Percentiles rank a stretch among this genome's conserved stretches.
These are phyloP conservation scores for Russula earlei DNA, from an alignment of 768 basidiomycete genomes.

Conservation along the genomic window DNA sequence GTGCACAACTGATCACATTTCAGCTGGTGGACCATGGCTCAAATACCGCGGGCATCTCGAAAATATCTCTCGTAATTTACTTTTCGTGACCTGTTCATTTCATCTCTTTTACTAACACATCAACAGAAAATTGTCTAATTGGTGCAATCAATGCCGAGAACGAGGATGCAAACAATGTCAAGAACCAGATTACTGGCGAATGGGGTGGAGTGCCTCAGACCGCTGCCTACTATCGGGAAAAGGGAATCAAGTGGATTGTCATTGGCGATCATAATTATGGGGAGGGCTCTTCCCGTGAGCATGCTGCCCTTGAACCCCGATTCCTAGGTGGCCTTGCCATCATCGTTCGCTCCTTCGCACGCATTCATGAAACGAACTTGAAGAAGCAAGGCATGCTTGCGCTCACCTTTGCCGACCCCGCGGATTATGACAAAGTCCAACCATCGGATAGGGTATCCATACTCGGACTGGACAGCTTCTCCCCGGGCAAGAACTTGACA, in stretches of 20 bases:
- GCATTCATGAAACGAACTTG: conserved; percentile 96
- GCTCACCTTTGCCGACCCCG: conserved; percentile 83
- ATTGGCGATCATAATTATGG: conserved; percentile 95
- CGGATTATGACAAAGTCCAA: conserved; percentile 88
- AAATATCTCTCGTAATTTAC: conserved; percentile 83
- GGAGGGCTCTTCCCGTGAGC: conserved; percentile 96
- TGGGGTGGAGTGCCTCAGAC: conserved; percentile 79
- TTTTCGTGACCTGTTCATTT: conserved; percentile 9
- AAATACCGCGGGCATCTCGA: conserved; percentile 98
- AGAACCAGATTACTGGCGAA: conserved; percentile 83
- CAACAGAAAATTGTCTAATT: conserved; percentile 87
- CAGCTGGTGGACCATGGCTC: conserved; percentile 97
- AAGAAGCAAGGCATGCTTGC: conserved; percentile 99
- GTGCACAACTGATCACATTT: conserved; percentile 97
- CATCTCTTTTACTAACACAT: neutral
- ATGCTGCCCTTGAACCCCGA: conserved; percentile 92
- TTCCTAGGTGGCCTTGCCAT: conserved; percentile 93
- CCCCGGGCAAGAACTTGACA: conserved; percentile 86
- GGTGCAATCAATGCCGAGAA: conserved; percentile 96
- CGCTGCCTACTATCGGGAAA: conserved; percentile 81
- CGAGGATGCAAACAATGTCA: conserved; percentile 91
- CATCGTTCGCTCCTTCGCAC: conserved; percentile 93
- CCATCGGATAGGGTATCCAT: conserved; percentile 87
- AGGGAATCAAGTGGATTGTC: conserved; percentile 93
- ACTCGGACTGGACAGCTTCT: conserved; percentile 78